Evolutionary conservation across 768 basidiomycete species (phyloP).

Genomic region (Hygrocybe coccinea): DNA sequence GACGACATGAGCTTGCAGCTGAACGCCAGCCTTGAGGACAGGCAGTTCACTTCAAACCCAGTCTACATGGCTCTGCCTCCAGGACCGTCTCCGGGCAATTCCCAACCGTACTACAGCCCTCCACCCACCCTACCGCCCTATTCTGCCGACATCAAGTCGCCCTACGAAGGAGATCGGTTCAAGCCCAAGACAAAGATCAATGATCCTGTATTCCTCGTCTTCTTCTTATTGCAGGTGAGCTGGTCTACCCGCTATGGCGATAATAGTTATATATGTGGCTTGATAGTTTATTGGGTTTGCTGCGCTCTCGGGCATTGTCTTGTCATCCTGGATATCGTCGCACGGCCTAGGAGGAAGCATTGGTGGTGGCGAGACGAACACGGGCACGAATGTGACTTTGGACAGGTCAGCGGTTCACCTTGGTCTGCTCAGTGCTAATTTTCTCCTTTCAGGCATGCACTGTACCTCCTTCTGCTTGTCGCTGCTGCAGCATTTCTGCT

Average conservation of each 20-base stretch:
- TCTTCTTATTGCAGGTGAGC: constrained; percentile 67
- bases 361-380: constrained; percentile 48
- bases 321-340: constrained; percentile 55
- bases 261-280: neutral
- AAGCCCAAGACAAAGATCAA: constrained; percentile 65
- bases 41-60: neutral
- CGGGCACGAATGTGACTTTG: constrained; percentile 58
- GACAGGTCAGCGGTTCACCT: constrained; percentile 46
- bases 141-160: constrained; percentile 41
- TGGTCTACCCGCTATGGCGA: neutral
- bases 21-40: too few species aligned
- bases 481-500: constrained; percentile 64
- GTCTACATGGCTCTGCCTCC: neutral
- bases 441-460: constrained; percentile 53
- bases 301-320: constrained; percentile 59
- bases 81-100: constrained; percentile 16
- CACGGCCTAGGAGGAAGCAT: constrained; percentile 73
- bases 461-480: constrained; percentile 71
- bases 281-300: constrained; percentile 61
- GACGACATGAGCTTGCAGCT: neutral
- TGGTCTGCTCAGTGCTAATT: neutral
- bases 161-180: constrained; percentile 60
- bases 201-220: constrained; percentile 63
- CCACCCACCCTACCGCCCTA: constrained; percentile 18
- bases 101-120: constrained; percentile 20